Evolutionary conservation across 1,284 basidiomycete genomes (phyloP).

Genomic region (Puccinia polysora): DNA sequence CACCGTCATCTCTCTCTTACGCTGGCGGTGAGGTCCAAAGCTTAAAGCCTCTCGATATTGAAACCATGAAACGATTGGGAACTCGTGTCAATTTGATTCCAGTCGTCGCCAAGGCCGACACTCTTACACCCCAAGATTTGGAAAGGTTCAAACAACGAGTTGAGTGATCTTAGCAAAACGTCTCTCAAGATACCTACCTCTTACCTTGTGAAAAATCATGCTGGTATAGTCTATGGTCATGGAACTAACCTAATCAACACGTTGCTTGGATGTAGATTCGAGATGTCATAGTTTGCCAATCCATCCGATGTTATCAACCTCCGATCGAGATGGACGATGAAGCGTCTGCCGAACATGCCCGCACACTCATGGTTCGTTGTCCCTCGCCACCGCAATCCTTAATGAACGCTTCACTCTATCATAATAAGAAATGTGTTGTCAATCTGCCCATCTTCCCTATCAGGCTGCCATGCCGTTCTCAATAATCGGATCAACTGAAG

Average conservation of each 20-base stretch:
- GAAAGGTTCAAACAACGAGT: conserved; percentile 87
- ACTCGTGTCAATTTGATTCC: conserved; percentile 95
- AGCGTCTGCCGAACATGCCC: conserved; percentile 78
- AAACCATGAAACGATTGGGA: conserved; percentile 96
- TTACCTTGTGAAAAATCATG: conserved; percentile 1
- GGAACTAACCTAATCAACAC: conserved; percentile 39
- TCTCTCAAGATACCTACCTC: conserved; percentile 4
- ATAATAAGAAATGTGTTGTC: background rate
- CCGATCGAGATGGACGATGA: conserved; percentile 90
- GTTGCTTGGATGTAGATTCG: conserved; percentile 63
- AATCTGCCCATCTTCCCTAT: background rate
- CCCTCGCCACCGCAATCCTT: background rate
- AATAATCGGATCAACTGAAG: conserved; percentile 93
- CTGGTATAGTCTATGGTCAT: no score
- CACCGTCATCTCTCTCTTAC: conserved; percentile 32
- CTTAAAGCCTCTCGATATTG: conserved; percentile 95
- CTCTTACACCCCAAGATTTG: conserved; percentile 87
- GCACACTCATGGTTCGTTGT: conserved; percentile 61
- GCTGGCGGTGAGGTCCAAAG: no score
- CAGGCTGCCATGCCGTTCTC: conserved; percentile 90
- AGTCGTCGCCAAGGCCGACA: conserved; percentile 95
- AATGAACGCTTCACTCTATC: background rate
- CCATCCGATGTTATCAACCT: conserved; percentile 90
- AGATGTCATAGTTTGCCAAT: conserved; percentile 81
- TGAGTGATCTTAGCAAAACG: no score